phyloP scores from a whole-genome alignment of 768 basidiomycete genomes.

The Strobilomyces dryophilus region DNA sequence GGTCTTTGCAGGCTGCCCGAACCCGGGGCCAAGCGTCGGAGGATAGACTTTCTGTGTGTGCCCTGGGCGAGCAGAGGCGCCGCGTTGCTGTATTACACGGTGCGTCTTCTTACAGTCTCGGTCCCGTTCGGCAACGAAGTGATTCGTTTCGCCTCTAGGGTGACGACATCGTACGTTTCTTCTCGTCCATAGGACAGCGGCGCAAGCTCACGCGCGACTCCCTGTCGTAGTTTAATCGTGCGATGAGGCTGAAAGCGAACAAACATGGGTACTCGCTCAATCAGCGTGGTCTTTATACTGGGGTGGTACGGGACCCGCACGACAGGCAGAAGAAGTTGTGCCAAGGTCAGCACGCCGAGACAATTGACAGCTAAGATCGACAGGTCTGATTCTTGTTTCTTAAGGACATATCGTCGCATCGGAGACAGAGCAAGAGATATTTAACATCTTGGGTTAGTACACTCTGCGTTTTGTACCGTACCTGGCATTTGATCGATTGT shows the following conservation, averaged over 20 bases:
- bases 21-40: constrained; percentile 46
- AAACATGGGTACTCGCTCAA: constrained; percentile 82
- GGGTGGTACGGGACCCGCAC: constrained; percentile 66
- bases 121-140: background rate
- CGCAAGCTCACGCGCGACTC: background rate
- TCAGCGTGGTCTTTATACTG: constrained; percentile 75
- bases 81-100: constrained; percentile 90
- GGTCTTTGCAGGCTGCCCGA: constrained; percentile 67
- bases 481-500: background rate
- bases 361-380: background rate
- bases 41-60: constrained; percentile 83
- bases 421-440: constrained; percentile 85
- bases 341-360: constrained; percentile 37
- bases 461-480: background rate
- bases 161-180: constrained; percentile 69
- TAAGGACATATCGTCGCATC: constrained; percentile 73
- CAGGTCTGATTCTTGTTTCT: no score
- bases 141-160: constrained; percentile 42
- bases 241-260: constrained; percentile 80
- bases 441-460: constrained; percentile 55
- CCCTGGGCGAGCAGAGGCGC: constrained; percentile 79
- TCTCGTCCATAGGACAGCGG: background rate
- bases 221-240: constrained; percentile 74
- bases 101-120: constrained; percentile 28
- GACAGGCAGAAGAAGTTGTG: constrained; percentile 58